These are phyloP conservation scores for Ceratocystis eucalypticola DNA, from an alignment of 2,329 filamentous ascomycete genomes.

Conservation along the genomic window DNA sequence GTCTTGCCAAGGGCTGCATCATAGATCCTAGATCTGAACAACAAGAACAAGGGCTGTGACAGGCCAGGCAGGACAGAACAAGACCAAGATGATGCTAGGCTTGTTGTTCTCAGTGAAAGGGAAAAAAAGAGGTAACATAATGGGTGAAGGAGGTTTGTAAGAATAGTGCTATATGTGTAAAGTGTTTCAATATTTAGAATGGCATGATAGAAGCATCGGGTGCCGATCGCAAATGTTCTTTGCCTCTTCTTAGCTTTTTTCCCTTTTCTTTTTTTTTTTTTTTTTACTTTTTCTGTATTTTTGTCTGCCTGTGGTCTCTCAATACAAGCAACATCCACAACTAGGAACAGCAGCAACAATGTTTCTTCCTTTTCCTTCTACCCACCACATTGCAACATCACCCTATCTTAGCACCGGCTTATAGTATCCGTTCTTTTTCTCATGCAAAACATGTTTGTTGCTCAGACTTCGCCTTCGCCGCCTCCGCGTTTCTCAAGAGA, in stretches of 20 bases:
- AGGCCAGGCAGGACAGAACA: neutral
- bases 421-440: neutral
- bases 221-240: neutral
- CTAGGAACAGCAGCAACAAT: neutral
- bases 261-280: neutral
- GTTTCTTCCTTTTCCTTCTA: neutral
- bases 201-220: neutral
- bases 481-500: neutral
- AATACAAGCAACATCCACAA: neutral
- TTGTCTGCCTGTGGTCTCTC: neutral
- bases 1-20: neutral
- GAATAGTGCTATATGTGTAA: too few species aligned
- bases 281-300: neutral
- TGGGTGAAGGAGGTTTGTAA: neutral
- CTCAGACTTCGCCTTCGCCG: neutral
- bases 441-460: slow-evolving; percentile 7
- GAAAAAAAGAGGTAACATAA: neutral
- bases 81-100: neutral
- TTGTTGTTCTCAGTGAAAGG: too few species aligned
- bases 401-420: neutral
- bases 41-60: neutral
- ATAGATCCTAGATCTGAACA: neutral
- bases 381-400: neutral
- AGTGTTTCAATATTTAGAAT: too few species aligned
- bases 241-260: neutral